Evolutionary conservation across 768 basidiomycete species (phyloP).

Genomic region (Naganishia vaughanmartiniae): DNA sequence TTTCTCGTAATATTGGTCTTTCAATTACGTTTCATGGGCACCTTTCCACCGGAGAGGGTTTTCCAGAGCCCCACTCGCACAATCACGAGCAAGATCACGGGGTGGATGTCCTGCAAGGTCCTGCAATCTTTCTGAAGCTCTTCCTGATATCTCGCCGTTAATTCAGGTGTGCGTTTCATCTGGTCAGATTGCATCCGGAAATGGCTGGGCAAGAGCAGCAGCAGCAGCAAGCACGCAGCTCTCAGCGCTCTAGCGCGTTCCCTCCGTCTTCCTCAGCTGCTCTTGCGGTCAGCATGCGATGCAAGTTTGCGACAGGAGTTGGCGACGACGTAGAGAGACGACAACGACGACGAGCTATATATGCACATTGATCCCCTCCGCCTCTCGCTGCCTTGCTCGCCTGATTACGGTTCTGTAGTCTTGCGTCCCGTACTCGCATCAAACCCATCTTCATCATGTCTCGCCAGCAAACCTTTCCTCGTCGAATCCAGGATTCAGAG

Average conservation of each 20-base stretch:
- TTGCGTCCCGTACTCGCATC: background rate
- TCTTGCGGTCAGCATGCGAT: too few species aligned
- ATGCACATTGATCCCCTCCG: background rate
- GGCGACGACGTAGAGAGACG: conserved; percentile 3
- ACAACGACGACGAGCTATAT: background rate
- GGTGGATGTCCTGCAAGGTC: too few species aligned
- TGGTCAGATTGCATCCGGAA: background rate
- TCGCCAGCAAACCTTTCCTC: background rate
- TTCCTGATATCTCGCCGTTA: conserved; percentile 2
- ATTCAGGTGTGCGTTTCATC: conserved; percentile 23
- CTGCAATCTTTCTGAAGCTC: too few species aligned
- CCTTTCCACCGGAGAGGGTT: background rate
- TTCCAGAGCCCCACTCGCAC: too few species aligned
- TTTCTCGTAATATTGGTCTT: too few species aligned
- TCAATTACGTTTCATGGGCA: too few species aligned
- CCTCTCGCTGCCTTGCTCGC: background rate
- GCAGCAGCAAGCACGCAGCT: conserved; percentile 8
- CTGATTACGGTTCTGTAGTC: background rate
- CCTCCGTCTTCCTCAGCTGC: too few species aligned
- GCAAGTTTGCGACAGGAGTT: too few species aligned
- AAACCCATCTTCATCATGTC: background rate
- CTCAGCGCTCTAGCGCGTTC: too few species aligned
- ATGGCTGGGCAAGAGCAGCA: background rate
- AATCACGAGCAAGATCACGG: too few species aligned
- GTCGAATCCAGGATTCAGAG: conserved; percentile 3